Base-by-base conservation (phyloP, 2,329 filamentous ascomycete genomes). In the Emydomyces testavorans region DNA sequence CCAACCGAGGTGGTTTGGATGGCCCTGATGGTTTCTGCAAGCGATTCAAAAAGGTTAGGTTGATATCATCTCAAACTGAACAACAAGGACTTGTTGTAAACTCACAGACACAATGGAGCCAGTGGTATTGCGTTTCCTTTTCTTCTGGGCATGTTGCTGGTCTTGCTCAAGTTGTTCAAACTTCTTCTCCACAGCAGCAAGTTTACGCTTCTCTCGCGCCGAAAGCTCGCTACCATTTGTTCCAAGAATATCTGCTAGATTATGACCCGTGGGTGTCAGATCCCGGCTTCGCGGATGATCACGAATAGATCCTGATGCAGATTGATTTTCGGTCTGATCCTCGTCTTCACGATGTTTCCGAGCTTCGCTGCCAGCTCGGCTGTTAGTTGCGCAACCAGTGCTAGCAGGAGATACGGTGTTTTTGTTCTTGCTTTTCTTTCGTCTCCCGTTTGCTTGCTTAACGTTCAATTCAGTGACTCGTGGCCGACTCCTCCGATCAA, bases 121-220 rank as follows among this genome's bases (percentile, higher is more conserved):
- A 2, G 38, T 21, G 13, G 26, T 40, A 28, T 38, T 48, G 5
- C 46, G 46, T 46, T 74, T 69, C 57, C 80, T 76, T 59, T 73
- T 77, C 61, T 74, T 75, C 26, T 57, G 53, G 13, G 20, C 29
- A 38, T 58, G 53, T 49, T 73, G 70, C 54, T 76, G 74, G 51
- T 80, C 75, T 40, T 74, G 69, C 55, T 80, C 78, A 52, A 79
- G 67, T 55, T 77, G 72, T 53, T 77, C 72, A 52, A 80, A 80
- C 50, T 80, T 72, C 53, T 76, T 76, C 56, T 81, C 78, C 35
- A 76, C 74, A 48, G 77, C 76, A 46, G 77, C 75, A 39, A 82
- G 70, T 61, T 82, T 82, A 50, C 77, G 74, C 56, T 73, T 73
- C 55, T 82, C 78, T 4, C 78, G 71, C 52, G 76, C 77, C 1